Evolutionary conservation across 768 basidiomycete species (phyloP), one percentile per base, ranked within the genome.

Genomic region (Imleria badia): DNA sequence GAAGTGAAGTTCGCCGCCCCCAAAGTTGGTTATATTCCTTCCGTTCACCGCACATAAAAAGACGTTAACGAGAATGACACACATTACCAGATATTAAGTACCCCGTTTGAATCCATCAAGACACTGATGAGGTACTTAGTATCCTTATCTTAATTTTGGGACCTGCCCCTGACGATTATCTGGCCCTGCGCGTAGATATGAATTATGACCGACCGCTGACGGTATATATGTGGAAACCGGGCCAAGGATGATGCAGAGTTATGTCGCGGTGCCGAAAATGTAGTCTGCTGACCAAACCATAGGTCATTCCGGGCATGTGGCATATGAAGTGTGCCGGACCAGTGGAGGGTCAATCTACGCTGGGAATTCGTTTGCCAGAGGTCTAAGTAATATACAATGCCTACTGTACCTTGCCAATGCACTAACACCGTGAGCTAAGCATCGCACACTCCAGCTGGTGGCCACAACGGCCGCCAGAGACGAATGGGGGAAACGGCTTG

Each of bases 21-120:
- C 38, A 48, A 49, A 26, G 40, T 43, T 33, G 35, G 51, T 50
- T 59, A 44, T 40, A 45, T 52, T 59, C 20, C 17, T 31, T 30
- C 13, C 55, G 15, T 48, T 29, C 44, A 48, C 5, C 5, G 11
- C 30, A 14, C 23, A 31, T n/a, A 13, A 31, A 6, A 26, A 26
- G 26, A 26, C 26, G 6, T 6, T 26, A 6, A 26, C 26, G 26
- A 26, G 26, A 26, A 6, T 6, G 26, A 26, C 26, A 26, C 26
- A 26, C 26, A 26, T 26, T 26, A 26, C n/a, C n/a, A n/a, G n/a
- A n/a, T n/a, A n/a, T n/a, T n/a, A n/a, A n/a, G n/a, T n/a, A n/a
- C 26, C 26, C 26, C 26, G 6, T 26, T 26, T 26, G 26, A 26
- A 26, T 26, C 26, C 26, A 4, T 26, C 26, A 26, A 26, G 6